Percentiles rank a stretch among this genome's conserved stretches.
phyloP scores from a whole-genome alignment of 192 early-diverging fungal genomes.

The Coemansia sp. region DNA sequence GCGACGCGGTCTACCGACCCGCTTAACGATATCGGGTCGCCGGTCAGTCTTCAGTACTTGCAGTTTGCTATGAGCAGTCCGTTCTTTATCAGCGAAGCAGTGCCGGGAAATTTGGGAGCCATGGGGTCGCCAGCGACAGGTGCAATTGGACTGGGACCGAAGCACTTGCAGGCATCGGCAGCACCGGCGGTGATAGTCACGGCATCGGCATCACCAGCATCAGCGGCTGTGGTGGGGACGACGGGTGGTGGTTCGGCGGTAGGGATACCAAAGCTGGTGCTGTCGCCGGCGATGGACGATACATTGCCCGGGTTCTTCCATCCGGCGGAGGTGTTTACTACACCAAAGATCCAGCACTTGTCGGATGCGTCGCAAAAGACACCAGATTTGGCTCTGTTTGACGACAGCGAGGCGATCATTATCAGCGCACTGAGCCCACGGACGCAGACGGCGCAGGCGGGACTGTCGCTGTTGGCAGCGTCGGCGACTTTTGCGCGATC shows the following conservation, averaged over 20 bases:
- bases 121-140: constrained; percentile 26
- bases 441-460: constrained; percentile 48
- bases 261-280: background rate
- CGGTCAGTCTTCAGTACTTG: constrained; percentile 38
- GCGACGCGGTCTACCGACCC: constrained; percentile 39
- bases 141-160: constrained; percentile 14
- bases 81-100: constrained; percentile 19
- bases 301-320: constrained; percentile 32
- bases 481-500: constrained; percentile 44
- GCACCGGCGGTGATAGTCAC: constrained; percentile 22
- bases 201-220: constrained; percentile 11
- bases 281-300: constrained; percentile 11
- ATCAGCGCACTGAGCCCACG: constrained; percentile 37
- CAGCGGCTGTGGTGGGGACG: constrained; percentile 1
- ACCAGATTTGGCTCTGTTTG: constrained; percentile 37
- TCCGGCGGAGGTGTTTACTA: constrained; percentile 44
- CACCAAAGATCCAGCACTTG: constrained; percentile 34
- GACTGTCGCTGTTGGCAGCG: constrained; percentile 43
- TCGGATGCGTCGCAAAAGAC: constrained; percentile 22
- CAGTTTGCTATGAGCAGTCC: constrained; percentile 39
- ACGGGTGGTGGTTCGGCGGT: background rate
- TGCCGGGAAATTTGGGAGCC: background rate
- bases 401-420: constrained; percentile 34
- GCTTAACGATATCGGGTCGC: constrained; percentile 46
- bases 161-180: constrained; percentile 11